These are phyloP conservation scores for Begonia loranthoides DNA, from an alignment of 306 rosid genomes.

Conservation along the genomic window DNA sequence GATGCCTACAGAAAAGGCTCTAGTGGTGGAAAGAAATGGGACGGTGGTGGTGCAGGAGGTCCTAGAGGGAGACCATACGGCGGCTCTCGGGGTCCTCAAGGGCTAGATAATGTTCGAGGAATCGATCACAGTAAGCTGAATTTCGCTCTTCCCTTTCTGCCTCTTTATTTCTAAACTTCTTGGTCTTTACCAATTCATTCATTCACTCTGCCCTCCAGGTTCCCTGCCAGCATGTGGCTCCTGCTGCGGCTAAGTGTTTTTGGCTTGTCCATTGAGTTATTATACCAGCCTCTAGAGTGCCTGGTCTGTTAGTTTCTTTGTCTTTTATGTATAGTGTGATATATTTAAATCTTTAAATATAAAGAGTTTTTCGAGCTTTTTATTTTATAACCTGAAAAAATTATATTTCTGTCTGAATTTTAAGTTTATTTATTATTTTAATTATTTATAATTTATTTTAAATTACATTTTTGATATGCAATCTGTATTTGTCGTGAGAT, in stretches of 20 bases:
- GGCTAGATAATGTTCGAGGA: slow-evolving; percentile 87
- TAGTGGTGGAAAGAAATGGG: slow-evolving; percentile 68
- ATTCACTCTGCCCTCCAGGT: slow-evolving; percentile 25
- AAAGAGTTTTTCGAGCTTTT: too few species aligned
- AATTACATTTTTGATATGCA: too few species aligned
- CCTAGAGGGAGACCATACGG: slow-evolving; percentile 59
- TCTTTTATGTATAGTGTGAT: too few species aligned
- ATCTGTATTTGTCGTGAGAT: too few species aligned
- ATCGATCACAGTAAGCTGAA: slow-evolving; percentile 71
- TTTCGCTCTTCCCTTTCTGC: not conserved
- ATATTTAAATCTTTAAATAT: too few species aligned
- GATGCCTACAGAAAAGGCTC: slow-evolving; percentile 80
- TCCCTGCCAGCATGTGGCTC: slow-evolving; percentile 92
- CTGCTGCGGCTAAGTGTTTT: slow-evolving; percentile 60
- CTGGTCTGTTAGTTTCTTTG: too few species aligned
- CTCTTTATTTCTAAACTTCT: not conserved
- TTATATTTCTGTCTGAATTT: too few species aligned
- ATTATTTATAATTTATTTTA: too few species aligned
- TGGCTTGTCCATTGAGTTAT: too few species aligned
- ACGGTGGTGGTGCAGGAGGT: slow-evolving; percentile 82
- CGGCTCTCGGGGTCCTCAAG: slow-evolving; percentile 76
- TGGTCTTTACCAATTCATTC: not conserved
- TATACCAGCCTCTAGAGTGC: too few species aligned
- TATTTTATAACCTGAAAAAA: too few species aligned
- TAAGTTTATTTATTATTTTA: too few species aligned